These are phyloP conservation scores for Podosphaera xanthii DNA, from an alignment of 2,329 filamentous ascomycete genomes.

Conservation along the genomic window DNA sequence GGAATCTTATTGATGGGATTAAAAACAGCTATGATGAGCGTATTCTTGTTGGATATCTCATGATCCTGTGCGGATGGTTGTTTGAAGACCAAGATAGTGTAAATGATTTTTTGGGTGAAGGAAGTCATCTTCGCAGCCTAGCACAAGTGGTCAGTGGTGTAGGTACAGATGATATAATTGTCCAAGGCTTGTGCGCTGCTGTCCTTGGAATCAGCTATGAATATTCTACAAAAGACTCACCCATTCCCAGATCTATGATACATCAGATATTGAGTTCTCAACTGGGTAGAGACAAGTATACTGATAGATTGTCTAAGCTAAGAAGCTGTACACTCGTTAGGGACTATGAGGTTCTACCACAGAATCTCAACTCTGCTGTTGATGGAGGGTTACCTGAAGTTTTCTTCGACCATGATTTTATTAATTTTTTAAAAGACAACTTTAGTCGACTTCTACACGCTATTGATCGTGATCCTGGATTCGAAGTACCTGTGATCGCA, in stretches of 20 bases:
- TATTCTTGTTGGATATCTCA: conserved; percentile 64
- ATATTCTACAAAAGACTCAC: conserved; percentile 93
- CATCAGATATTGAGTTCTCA: conserved; percentile 55
- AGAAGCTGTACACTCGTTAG: conserved; percentile 58
- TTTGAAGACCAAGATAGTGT: conserved; percentile 83
- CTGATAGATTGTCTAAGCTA: conserved; percentile 57
- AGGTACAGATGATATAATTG: conserved; percentile 35
- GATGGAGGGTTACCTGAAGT: conserved; percentile 46
- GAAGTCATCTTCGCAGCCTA: conserved; percentile 72
- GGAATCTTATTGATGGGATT: conserved; percentile 63
- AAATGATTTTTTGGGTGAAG: conserved; percentile 80
- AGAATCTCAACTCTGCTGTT: conserved; percentile 33
- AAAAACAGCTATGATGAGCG: conserved; percentile 57
- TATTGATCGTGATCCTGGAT: conserved; percentile 72
- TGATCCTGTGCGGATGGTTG: conserved; percentile 71
- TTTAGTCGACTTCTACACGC: conserved; percentile 67
- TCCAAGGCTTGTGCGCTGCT: conserved; percentile 65
- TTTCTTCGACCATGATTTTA: conserved; percentile 65
- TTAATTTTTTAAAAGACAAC: conserved; percentile 91
- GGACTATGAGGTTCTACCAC: conserved; percentile 72
- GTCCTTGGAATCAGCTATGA: conserved; percentile 81
- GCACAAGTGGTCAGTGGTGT: conserved; percentile 46
- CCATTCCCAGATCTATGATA: conserved; percentile 59
- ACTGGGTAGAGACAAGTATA: conserved; percentile 68
- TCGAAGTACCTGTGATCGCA: conserved; percentile 61